A percentile compares a stretch with the other conserved stretches of the same genome.
Evolutionary conservation across 768 basidiomycete species (phyloP).

Genomic region (Hericium erinaceus): DNA sequence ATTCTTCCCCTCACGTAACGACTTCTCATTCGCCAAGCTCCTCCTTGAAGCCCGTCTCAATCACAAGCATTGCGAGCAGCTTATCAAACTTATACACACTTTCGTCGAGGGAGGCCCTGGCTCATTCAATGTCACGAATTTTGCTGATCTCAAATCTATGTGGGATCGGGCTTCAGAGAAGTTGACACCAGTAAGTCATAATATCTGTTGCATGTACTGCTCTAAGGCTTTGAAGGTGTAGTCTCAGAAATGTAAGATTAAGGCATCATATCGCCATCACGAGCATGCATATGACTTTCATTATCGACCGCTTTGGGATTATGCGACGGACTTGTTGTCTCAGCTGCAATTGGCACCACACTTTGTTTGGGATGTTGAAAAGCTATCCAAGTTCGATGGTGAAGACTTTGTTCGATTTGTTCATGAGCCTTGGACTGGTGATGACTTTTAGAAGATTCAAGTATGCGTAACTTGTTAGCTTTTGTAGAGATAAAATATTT

Average conservation of each 20-base stretch:
- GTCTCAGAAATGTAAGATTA: constrained; percentile 13
- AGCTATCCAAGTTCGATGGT: constrained; percentile 21
- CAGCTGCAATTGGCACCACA: constrained; percentile 17
- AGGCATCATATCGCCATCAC: constrained; percentile 14
- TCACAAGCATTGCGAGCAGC: background rate
- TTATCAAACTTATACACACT: background rate
- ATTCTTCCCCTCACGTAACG: background rate
- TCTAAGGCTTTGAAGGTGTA: background rate
- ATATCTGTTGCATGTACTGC: background rate
- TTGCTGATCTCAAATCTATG: background rate
- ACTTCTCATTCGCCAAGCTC: background rate
- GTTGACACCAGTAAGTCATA: background rate
- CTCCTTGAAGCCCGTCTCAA: background rate
- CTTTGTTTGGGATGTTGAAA: constrained; percentile 25
- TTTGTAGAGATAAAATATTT: background rate
- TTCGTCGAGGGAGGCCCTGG: background rate
- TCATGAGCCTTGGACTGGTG: constrained; percentile 30
- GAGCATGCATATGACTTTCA: constrained; percentile 15
- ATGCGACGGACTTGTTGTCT: constrained; percentile 20
- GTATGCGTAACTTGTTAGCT: constrained; percentile 12
- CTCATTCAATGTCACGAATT: background rate
- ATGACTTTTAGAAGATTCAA: constrained; percentile 29
- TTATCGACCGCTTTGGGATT: constrained; percentile 19
- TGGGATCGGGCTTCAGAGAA: background rate
- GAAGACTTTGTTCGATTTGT: constrained; percentile 20